Base-by-base conservation (phyloP, 2,329 filamentous ascomycete species). In the Clonostachys rosea region DNA sequence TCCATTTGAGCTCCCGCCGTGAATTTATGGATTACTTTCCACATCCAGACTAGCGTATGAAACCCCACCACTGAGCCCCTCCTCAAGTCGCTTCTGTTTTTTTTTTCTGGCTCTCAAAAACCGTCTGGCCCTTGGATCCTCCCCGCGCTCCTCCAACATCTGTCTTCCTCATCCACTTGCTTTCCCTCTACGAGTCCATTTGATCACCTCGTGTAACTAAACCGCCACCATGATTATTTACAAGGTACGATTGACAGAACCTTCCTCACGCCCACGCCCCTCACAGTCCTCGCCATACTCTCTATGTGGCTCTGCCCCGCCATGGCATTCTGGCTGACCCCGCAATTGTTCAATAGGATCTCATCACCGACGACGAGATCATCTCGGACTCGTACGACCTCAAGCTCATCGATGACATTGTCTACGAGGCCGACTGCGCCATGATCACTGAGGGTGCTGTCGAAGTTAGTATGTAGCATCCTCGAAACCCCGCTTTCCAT, bases 301-400 rank as follows among this genome's bases (percentile, higher is more conserved):
- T 16, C n/a, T 40, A 42, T 17, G n/a, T n/a, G 34, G 6, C 17
- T 30, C 39, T 43, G 39, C 33, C 36, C 40, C 46, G 45, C 49
- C 47, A 52, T 44, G 20, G 37, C 42, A 17, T 37, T n/a, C 18
- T 43, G 40, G 46, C 54, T 61, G 57, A 62, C 58, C 50, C 57
- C 58, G 55, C 59, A 57, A 56, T 51, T 43, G 24, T 44, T 39
- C 17, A 43, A 51, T 62, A 99, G 94, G 94, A 99, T 69, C 74
- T 94, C 61, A 69, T 96, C 73, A 88, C 83, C 71, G 89, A 76
- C 57, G 92, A 96, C 76, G 94, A 99, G 86, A 81, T 99, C 70
- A 85, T 97, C 84, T 95, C 94, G 64, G 92, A 97, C 76, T 94
- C 88, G 59, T 96, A 86, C 77, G 78, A 91, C 59, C 71, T 95